Base-by-base conservation (phyloP, 306 rosid species). In the Nissolia schottii region DNA sequence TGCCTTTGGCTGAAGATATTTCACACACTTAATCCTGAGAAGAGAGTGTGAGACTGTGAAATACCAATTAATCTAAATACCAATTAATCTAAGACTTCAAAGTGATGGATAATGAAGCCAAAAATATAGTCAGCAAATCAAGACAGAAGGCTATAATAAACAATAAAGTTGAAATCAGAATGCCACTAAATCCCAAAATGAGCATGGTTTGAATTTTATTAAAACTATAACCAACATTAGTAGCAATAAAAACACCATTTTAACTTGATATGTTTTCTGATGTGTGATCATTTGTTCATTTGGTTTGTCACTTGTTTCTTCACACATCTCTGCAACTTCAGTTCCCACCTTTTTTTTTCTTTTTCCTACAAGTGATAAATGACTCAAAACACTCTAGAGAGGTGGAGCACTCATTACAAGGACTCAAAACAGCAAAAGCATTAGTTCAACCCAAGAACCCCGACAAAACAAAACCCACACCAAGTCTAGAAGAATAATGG, bases 91-190 rank as follows among this genome's bases (percentile, higher is more conserved):
- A 29, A 62, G 29, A 27, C 60, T 70, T 28, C 20, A 69, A n/a
- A 61, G 31, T 63, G 31, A 70, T 53, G 51, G 76, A 74, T 1
- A 20, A 19, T 25, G 40, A 40, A 49, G 61, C 50, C 61, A 81
- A 58, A 57, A 43, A 15, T 55, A 45, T 27, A 56, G 11, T 71
- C 43, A 46, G 67, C 15, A 46, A 57, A 70, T 15, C 19, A 55
- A 43, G 22, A 23, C 13, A 45, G 28, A 51, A 64, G 34, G 49
- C 54, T 37, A 16, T 10, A 27, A 14, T 6, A 14, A 49, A 38
- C 28, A 29, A 70, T 14, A 69, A 60, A 62, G 7, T 27, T 8
- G 57, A 50, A 48, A 67, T 54, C 28, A 40, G 49, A 51, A 51
- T 62, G 54, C 2, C 60, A 22, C n/a, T 41, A 55, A 27, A 8